Conservation (phyloP, 2,329 filamentous ascomycete genomes). For the Cladosporium cucumerinum region DNA sequence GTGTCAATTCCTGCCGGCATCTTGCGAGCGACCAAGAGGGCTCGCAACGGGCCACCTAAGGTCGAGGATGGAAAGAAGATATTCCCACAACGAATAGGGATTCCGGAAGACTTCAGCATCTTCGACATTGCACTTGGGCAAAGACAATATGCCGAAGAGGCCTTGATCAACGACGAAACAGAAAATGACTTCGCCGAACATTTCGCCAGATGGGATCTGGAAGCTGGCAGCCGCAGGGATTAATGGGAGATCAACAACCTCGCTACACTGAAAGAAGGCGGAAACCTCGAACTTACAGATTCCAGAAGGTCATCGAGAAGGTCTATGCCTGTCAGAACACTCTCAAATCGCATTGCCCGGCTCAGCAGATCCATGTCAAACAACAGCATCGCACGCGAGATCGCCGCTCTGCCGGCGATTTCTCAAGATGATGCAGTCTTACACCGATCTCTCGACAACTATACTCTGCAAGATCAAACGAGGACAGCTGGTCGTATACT, state of each 20-base stretch:
- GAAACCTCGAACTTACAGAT: not conserved
- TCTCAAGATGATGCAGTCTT: not conserved
- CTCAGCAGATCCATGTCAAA: not conserved
- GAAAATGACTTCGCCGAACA: not conserved
- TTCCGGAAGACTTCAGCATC: not conserved
- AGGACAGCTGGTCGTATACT: not conserved
- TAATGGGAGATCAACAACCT: not conserved
- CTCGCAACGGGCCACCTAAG: not conserved
- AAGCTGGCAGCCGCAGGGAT: not conserved
- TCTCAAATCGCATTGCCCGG: not conserved
- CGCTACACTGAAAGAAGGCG: not conserved
- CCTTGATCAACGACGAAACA: not conserved
- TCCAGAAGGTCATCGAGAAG: not conserved
- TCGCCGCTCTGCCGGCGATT: not conserved
- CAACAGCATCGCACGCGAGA: not conserved
- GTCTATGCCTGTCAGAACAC: not conserved
- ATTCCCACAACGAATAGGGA: not conserved
- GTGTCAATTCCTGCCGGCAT: not conserved
- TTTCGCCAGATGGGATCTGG: not conserved
- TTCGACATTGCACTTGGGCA: not conserved
- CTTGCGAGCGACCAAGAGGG: not conserved
- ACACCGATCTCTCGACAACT: not conserved
- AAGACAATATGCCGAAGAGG: not conserved
- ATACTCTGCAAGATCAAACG: not conserved
- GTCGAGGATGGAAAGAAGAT: not conserved